phyloP scores from a whole-genome alignment of 1,139 yeast genomes.

The Kurtzmaniella quercitrusa region DNA sequence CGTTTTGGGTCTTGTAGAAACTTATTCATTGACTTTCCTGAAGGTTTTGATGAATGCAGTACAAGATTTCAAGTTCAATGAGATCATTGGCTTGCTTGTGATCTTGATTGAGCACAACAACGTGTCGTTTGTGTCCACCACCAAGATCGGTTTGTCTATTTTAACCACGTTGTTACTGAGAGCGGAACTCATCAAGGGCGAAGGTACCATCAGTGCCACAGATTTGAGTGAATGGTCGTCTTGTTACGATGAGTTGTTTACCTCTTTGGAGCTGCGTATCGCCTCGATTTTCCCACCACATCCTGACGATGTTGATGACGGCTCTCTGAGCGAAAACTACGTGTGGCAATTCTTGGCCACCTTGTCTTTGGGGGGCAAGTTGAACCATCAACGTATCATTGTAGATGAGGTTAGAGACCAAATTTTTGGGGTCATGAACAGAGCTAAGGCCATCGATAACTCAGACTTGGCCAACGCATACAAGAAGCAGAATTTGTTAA shows the following conservation, averaged over 20 bases:
- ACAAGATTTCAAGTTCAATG: slow-evolving; percentile 77
- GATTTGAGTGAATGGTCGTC: slow-evolving; percentile 71
- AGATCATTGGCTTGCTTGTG: slow-evolving; percentile 77
- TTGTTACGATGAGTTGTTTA: slow-evolving; percentile 79
- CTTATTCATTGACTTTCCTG: slow-evolving; percentile 77
- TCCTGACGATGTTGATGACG: slow-evolving; percentile 55
- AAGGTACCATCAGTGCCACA: slow-evolving; percentile 56
- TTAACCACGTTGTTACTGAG: slow-evolving; percentile 86
- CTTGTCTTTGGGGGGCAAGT: slow-evolving; percentile 85
- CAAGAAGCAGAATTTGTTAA: slow-evolving; percentile 62
- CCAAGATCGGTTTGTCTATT: slow-evolving; percentile 83
- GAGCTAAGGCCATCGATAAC: slow-evolving; percentile 66
- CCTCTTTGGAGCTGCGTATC: slow-evolving; percentile 74
- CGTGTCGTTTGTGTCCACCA: slow-evolving; percentile 70
- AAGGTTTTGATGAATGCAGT: slow-evolving; percentile 83
- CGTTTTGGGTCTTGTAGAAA: slow-evolving; percentile 63
- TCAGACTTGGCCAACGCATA: slow-evolving; percentile 51
- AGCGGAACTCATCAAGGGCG: slow-evolving; percentile 90
- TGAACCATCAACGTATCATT: slow-evolving; percentile 89
- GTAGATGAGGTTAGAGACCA: slow-evolving; percentile 94
- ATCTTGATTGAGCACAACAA: slow-evolving; percentile 70
- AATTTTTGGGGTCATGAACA: slow-evolving; percentile 82
- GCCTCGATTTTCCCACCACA: slow-evolving; percentile 80
- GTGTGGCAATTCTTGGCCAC: slow-evolving; percentile 98
- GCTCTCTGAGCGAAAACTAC: slow-evolving; percentile 56